Base-by-base conservation (phyloP, 2,329 filamentous ascomycete genomes). In the Paracorniculantispora psalliotae region DNA sequence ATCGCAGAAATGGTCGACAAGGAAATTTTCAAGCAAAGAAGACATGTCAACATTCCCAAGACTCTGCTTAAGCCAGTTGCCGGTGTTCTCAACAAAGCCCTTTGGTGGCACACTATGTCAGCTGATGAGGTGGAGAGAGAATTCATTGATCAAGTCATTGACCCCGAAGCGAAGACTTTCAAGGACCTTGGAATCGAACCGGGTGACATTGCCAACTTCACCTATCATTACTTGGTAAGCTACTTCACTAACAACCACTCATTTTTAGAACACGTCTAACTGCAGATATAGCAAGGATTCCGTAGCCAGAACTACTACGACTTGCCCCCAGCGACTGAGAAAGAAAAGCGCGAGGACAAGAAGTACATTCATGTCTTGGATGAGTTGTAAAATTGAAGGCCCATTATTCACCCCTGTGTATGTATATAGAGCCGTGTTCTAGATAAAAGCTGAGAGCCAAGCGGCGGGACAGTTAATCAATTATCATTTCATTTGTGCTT, bases 341-440 rank as follows among this genome's bases (percentile, higher is more conserved):
- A 89, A 75, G 94, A 99, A 82, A 94, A 87, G 83, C 83, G 84
- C 68, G 92, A 97, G 75, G 92, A 97, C 77, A 94, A 88, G 84
- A 94, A 97, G 81, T 99, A 96, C 74, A 79, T 97, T 73, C 94
- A 99, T 74, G 92, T 99, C 62, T 79, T 91, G 71, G 91, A 96
- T 73, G 88, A 94, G 74, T 85, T 92, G 81, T 94, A 87, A 77
- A 65, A 62, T 61, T 63, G 63, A 19, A 33, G 60, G 59, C 46
- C 57, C 19, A 12, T 43, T 57, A 43, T 43, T 37, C 30, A 9
- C 28, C 46, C 50, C 21, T 50, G n/a, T 57, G 35, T 57, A 50
- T 44, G 35, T 49, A 57, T 57, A 57, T 50, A 57, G 55, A 43
- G 35, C 35, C 46, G 26, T 50, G 12, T 33, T 50, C 35, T 50